Conservation (phyloP, 306 rosid species). For the Erythrophleum fordii region DNA sequence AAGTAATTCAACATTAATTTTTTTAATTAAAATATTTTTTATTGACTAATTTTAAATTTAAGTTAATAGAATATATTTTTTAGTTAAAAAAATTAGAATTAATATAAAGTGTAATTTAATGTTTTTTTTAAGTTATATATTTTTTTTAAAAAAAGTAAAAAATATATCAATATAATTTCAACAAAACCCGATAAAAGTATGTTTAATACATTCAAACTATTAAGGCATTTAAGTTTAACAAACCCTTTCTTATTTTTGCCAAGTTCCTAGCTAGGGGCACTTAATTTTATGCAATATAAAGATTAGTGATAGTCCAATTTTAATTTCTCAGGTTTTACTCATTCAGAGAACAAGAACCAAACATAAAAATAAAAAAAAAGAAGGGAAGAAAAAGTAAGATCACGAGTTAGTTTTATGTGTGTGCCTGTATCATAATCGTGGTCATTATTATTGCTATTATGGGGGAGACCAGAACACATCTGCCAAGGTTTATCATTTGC, state of each 20-base stretch:
- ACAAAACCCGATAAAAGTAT: too few relatives aligned
- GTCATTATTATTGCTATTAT: constrained; percentile 6
- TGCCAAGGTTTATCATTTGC: neutral
- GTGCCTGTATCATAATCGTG: neutral
- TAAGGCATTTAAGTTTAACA: too few relatives aligned
- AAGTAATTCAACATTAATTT: too few relatives aligned
- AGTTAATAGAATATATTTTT: too few relatives aligned
- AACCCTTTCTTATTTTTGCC: neutral
- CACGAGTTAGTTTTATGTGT: constrained; percentile 24
- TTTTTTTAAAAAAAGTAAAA: too few relatives aligned
- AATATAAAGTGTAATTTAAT: too few relatives aligned
- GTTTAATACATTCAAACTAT: too few relatives aligned
- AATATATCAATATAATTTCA: too few relatives aligned
- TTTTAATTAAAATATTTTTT: too few relatives aligned
- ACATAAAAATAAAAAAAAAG: neutral
- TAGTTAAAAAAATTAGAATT: too few relatives aligned
- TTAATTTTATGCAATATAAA: neutral
- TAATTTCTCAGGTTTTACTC: neutral
- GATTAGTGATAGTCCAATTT: neutral
- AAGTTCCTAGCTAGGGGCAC: neutral
- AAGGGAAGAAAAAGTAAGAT: neutral
- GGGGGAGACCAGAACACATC: neutral
- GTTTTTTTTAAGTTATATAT: too few relatives aligned
- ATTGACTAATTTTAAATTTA: too few relatives aligned
- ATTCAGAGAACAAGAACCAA: neutral